phyloP scores from a whole-genome alignment of 1,284 basidiomycete species.

The Moniliella sp. region DNA sequence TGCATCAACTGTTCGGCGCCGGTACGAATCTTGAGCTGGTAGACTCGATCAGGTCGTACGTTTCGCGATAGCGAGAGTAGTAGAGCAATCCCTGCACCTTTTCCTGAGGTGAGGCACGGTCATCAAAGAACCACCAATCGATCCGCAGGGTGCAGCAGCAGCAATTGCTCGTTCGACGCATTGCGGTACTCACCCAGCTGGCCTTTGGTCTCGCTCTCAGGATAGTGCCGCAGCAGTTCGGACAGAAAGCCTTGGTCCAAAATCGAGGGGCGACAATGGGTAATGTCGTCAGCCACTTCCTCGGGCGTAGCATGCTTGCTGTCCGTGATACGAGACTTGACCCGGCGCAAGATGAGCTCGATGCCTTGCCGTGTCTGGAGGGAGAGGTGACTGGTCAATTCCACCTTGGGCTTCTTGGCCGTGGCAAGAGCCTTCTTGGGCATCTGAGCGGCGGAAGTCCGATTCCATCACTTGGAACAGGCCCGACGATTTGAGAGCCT shows the following conservation, averaged over 20 bases:
- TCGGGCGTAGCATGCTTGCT: conserved; percentile 29
- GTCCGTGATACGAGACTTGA: conserved; percentile 9
- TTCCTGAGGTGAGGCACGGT: conserved; percentile 76
- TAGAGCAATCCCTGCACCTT: conserved; percentile 87
- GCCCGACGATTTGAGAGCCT: conserved; percentile 37
- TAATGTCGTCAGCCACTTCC: conserved; percentile 29
- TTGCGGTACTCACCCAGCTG: conserved; percentile 47
- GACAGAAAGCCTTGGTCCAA: conserved; percentile 30
- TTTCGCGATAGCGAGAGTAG: conserved; percentile 31
- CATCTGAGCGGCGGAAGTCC: conserved; percentile 80
- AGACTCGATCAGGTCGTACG: conserved; percentile 16
- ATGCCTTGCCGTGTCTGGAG: conserved; percentile 19
- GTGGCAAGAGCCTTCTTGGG: conserved; percentile 35
- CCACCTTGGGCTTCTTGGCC: conserved; percentile 34
- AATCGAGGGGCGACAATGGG: conserved; percentile 28
- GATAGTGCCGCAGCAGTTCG: conserved; percentile 29
- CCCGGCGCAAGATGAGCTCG: conserved; percentile 13
- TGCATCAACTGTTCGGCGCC: conserved; percentile 24
- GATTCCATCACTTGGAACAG: conserved; percentile 93
- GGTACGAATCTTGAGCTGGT: conserved; percentile 15
- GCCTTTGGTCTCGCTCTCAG: conserved; percentile 31
- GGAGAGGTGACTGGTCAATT: conserved; percentile 30
- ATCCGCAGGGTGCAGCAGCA: conserved; percentile 72
- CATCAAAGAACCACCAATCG: conserved; percentile 89
- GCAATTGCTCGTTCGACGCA: conserved; percentile 64